Conservation (phyloP, 2,329 filamentous ascomycete species). For the Fonsecaea nubica region DNA sequence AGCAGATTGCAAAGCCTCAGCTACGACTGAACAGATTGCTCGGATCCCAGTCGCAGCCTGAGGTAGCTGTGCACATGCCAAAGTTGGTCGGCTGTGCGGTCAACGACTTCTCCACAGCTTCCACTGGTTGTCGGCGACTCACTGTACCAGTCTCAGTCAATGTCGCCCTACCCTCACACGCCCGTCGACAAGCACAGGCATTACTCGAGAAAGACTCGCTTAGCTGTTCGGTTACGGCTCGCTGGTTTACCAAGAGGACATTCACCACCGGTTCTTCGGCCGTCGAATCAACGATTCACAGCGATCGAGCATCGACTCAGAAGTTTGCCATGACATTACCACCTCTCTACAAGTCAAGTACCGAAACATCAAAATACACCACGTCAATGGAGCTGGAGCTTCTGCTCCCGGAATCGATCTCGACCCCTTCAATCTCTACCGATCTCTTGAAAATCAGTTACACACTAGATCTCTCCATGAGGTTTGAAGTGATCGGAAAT, state of each 20-base stretch:
- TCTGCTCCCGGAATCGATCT: constrained; percentile 34
- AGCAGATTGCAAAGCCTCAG: constrained; percentile 28
- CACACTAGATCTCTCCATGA: constrained; percentile 30
- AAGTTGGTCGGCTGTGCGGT: constrained; percentile 28
- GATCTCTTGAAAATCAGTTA: constrained; percentile 30
- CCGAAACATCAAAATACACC: constrained; percentile 24
- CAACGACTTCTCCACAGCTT: constrained; percentile 24
- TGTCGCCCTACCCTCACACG: constrained; percentile 15
- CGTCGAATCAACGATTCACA: constrained; percentile 22
- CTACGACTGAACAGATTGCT: constrained; percentile 21
- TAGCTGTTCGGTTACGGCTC: constrained; percentile 29
- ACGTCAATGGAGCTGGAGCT: constrained; percentile 33
- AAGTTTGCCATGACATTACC: constrained; percentile 27
- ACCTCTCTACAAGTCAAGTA: constrained; percentile 26
- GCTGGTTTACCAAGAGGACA: constrained; percentile 31
- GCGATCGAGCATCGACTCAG: constrained; percentile 29
- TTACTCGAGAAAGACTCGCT: constrained; percentile 7
- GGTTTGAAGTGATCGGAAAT: constrained; percentile 21
- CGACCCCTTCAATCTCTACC: constrained; percentile 31
- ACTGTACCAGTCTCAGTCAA: constrained; percentile 31
- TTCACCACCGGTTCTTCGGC: constrained; percentile 29
- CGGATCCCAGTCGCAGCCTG: constrained; percentile 17
- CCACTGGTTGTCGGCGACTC: constrained; percentile 30
- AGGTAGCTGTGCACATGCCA: constrained; percentile 29
- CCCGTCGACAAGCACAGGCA: constrained; percentile 15